Base-by-base conservation (phyloP, 257 asterid species). In the Solanum piurae region DNA sequence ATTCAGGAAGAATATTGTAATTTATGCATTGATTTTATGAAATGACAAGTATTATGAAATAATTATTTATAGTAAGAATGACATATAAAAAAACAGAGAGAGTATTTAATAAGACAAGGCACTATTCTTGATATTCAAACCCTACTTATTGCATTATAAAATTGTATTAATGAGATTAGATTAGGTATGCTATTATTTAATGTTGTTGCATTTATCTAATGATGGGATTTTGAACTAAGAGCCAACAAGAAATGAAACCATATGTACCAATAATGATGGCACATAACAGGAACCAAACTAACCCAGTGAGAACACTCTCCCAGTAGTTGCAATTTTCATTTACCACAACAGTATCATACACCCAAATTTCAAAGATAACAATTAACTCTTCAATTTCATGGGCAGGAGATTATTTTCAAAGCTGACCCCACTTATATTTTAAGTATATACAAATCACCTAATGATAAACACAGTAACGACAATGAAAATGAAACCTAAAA, bases 11-110 rank as follows among this genome's bases (percentile, higher is more conserved):
- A 18, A 6, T 18, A 55, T 55, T 55, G 0, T 55, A 55, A 18
- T 18, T 55, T 55, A 55, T 55, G 10, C n/a, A 55, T 18, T 55
- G 0, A 55, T 0, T 55, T 55, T 55, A 18, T 55, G 64, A 55
- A 18, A 55, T 55, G 4, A 18, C 18, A 55, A 7, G 0, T 55
- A 6, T 6, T 18, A 55, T 55, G 4, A 7, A 55, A 1, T 3
- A 55, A 6, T 2, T 55, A 55, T 55, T 18, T 18, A 6, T 18
- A 55, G 0, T 55, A 55, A 55, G 9, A 7, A 18, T 18, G n/a
- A 2, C 2, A 6, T 6, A 6, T 6, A 1, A 52, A 52, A 52
- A 18, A 18, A 6, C 3, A 52, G 1, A 16, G 1, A 1, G 1
- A 2, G 9, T 52, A 18, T 6, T 52, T 52, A 20, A 58, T 20